These are phyloP conservation scores for Candida arabinofermentans DNA, from an alignment of 805 yeast genomes.

Conservation along the genomic window DNA sequence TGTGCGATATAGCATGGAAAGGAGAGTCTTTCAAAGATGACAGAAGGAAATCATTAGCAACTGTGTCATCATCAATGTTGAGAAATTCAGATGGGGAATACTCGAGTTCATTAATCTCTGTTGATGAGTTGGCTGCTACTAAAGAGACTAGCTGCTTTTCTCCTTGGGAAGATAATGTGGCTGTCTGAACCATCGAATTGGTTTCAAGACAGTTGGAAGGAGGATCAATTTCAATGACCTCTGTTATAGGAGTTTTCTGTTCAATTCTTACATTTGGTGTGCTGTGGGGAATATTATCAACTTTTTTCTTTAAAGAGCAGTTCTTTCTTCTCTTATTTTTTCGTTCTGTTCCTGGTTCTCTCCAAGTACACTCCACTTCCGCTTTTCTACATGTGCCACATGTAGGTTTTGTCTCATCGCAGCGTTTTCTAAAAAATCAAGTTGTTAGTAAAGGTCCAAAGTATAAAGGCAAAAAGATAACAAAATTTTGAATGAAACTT, in stretches of 20 bases:
- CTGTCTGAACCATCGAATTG: neutral
- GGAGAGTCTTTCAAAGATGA: neutral
- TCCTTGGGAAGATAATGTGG: neutral
- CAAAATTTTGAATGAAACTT: constrained; percentile 1
- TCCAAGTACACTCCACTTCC: constrained; percentile 27
- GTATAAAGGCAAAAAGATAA: neutral
- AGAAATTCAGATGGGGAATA: neutral
- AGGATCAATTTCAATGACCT: neutral
- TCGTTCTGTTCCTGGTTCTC: constrained; percentile 7
- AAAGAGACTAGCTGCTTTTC: neutral
- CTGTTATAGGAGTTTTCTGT: neutral
- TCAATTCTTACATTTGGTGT: neutral
- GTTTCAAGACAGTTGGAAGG: neutral
- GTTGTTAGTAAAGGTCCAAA: constrained; percentile 1
- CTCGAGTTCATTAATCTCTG: neutral
- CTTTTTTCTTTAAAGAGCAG: neutral
- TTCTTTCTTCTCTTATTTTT: constrained; percentile 3
- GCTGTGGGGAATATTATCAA: neutral
- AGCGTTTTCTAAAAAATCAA: constrained; percentile 33
- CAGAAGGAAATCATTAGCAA: neutral
- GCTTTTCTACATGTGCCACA: constrained; percentile 37
- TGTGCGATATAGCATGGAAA: neutral
- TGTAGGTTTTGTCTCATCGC: constrained; percentile 40
- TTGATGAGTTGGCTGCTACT: neutral
- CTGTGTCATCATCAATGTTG: neutral